These are phyloP conservation scores for Meripilus lineatus DNA, from an alignment of 1,284 basidiomycete species.

Conservation along the genomic window DNA sequence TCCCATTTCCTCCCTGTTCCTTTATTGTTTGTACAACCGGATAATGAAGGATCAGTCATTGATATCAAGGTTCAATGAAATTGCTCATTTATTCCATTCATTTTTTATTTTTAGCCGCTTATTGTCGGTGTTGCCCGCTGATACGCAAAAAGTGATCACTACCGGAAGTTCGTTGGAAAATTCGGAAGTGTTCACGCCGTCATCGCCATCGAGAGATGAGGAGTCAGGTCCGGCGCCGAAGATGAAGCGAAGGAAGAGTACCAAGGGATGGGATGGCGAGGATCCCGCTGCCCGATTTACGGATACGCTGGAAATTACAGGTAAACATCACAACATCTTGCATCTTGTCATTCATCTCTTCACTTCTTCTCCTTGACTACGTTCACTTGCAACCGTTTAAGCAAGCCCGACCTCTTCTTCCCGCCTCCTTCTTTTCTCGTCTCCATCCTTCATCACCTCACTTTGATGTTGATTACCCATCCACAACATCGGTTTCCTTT, in stretches of 20 bases:
- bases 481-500: no score
- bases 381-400: no score
- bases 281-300: conserved; percentile 15
- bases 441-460: not conserved
- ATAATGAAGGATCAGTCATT: not conserved
- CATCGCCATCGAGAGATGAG: conserved; percentile 29
- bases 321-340: no score
- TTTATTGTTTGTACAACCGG: conserved; percentile 2
- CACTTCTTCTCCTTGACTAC: not conserved
- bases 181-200: conserved; percentile 9
- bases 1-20: no score
- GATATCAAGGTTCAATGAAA: conserved; percentile 1
- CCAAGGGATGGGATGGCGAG: conserved; percentile 67
- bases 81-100: not conserved
- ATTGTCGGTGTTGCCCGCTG: conserved; percentile 53
- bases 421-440: not conserved
- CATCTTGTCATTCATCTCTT: no score
- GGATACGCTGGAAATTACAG: no score
- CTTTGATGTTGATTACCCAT: no score
- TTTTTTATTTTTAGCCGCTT: conserved; percentile 40
- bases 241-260: conserved; percentile 42
- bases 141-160: conserved; percentile 37
- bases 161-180: conserved; percentile 21
- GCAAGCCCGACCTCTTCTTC: not conserved
- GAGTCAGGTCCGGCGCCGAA: conserved; percentile 25